phyloP scores from a whole-genome alignment of 1,284 basidiomycete species.

The Apiotrichum domesticum region DNA sequence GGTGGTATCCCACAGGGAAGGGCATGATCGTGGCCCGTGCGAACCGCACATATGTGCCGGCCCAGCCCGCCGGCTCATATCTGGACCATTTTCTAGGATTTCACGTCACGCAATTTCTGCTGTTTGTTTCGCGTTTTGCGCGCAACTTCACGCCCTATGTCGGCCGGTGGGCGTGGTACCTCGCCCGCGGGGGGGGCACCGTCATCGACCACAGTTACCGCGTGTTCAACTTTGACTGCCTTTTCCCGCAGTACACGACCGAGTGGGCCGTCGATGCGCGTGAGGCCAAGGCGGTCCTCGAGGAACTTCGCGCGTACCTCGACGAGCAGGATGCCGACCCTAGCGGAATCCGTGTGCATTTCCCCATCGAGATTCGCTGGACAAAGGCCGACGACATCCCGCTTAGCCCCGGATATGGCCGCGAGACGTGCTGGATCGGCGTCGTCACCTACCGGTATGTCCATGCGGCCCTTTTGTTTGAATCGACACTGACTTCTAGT shows the following conservation, averaged over 20 bases:
- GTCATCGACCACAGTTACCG: slow-evolving; percentile 65
- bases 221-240: slow-evolving; percentile 72
- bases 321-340: slow-evolving; percentile 61
- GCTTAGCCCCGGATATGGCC: slow-evolving; percentile 78
- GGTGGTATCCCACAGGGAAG: slow-evolving; percentile 87
- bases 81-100: slow-evolving; percentile 66
- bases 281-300: slow-evolving; percentile 58
- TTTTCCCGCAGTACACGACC: slow-evolving; percentile 79
- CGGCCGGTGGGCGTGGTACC: slow-evolving; percentile 44
- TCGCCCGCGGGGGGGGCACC: slow-evolving; percentile 31
- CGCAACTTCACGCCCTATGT: slow-evolving; percentile 42
- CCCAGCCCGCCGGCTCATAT: slow-evolving; percentile 46
- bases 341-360: slow-evolving; percentile 76
- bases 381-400: slow-evolving; percentile 85
- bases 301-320: slow-evolving; percentile 70
- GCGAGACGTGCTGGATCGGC: slow-evolving; percentile 88
- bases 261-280: slow-evolving; percentile 74
- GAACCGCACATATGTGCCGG: slow-evolving; percentile 65
- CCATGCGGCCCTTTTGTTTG: no score
- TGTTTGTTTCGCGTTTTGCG: slow-evolving; percentile 55
- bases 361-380: slow-evolving; percentile 89
- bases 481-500: not conserved
- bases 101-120: slow-evolving; percentile 71
- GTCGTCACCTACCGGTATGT: slow-evolving; percentile 74
- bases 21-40: slow-evolving; percentile 66